Base-by-base conservation (phyloP, 257 asterid species). In the Primulina tabacum region DNA sequence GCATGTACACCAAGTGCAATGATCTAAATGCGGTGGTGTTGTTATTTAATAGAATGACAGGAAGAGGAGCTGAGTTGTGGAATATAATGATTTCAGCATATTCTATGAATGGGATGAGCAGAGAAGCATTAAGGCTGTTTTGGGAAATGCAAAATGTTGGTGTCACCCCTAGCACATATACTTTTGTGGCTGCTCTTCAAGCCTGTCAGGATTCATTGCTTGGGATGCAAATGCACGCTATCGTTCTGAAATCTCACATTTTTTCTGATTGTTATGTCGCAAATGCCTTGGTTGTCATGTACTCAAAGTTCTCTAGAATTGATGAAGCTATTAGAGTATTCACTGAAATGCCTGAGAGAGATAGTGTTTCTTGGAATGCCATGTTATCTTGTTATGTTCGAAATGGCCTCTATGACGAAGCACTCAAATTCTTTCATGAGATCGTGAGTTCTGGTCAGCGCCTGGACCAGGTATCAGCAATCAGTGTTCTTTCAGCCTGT, bases 221-320 rank as follows among this genome's bases (percentile, higher is more conserved):
- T 30, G 95, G 90, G 26, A 80, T 62, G 80, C 87, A 84, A 69
- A 78, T 89, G 78, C 95, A 90, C 68, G 85, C 84, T 17, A 26
- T 72, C 67, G 64, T 76, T 58, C 21, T 87, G 69, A 93, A 89
- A 73, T 82, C 34, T 26, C 75, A 82, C 29, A 76, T 67, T 75
- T 43, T 34, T 65, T 60, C 35, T 26, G 94, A 83, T 74, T 67
- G 80, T 28, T 83, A 84, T 62, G 90, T 92, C 43, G 80, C 78
- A 0, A 92, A 85, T 87, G 87, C 93, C 64, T 80, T 92, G 89
- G 71, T 86, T 58, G 87, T 84, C 62, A 84, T 87, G 97, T 92
- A 85, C 68, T 62, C 86, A 6, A 79, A 78, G 75, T 85, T 83
- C 81, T 43, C 69, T 60, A 79, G 81, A 76, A 66, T 83, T 73